These are phyloP conservation scores for Pythium pyrilobum DNA, from an alignment of 352 stramenopile species.

Conservation along the genomic window DNA sequence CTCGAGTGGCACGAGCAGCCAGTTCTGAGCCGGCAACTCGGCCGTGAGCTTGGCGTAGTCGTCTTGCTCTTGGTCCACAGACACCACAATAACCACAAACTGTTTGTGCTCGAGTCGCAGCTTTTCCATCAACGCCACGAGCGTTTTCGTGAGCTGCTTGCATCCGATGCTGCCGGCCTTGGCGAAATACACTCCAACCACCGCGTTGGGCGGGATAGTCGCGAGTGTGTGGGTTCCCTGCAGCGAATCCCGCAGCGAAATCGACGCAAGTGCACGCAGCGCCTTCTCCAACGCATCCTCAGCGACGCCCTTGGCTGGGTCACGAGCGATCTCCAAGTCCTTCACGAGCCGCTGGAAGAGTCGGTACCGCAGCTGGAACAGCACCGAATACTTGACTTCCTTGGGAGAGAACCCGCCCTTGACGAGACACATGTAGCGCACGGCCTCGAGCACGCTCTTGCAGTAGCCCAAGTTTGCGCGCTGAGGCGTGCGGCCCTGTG, in stretches of 20 bases:
- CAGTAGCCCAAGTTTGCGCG: conserved; percentile 74
- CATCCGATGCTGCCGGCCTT: conserved; percentile 39
- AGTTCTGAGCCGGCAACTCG: conserved; percentile 50
- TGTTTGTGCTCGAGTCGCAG: conserved; percentile 37
- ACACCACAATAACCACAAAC: conserved; percentile 73
- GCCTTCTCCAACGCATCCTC: conserved; percentile 48
- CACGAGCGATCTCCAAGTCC: conserved; percentile 46
- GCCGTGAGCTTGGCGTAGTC: conserved; percentile 48
- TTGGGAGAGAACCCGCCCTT: conserved; percentile 46
- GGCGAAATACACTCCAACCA: conserved; percentile 78
- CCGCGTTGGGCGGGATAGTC: conserved; percentile 37
- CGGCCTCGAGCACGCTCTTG: conserved; percentile 75
- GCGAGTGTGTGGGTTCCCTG: conserved; percentile 64
- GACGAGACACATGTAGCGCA: conserved; percentile 63
- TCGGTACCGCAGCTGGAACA: conserved; percentile 70
- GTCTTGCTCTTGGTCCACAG: conserved; percentile 58
- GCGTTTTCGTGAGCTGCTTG: conserved; percentile 43
- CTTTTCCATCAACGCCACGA: conserved; percentile 43
- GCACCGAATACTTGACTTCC: conserved; percentile 63
- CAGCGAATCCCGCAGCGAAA: conserved; percentile 67
- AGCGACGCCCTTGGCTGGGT: conserved; percentile 45
- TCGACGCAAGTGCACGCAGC: conserved; percentile 48
- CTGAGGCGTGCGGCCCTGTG: conserved; percentile 45
- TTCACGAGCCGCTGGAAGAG: conserved; percentile 50
- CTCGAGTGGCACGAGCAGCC: conserved; percentile 68